These are phyloP conservation scores for Mucor ambiguus DNA, from an alignment of 371 early-diverging fungal genomes.

Conservation along the genomic window DNA sequence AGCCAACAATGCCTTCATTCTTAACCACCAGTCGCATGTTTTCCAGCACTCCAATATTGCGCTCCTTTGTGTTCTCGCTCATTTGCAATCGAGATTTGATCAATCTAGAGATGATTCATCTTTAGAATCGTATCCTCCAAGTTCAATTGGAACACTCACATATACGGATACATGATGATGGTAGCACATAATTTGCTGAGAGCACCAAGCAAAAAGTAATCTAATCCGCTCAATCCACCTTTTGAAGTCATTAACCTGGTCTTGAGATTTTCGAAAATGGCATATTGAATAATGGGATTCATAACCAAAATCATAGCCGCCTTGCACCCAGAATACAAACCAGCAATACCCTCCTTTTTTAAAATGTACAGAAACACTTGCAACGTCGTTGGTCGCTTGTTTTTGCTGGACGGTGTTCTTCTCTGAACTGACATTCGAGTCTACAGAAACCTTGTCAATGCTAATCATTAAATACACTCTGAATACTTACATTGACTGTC, in stretches of 20 bases:
- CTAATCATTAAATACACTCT: neutral
- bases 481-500: constrained; percentile 79
- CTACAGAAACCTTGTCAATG: constrained; percentile 24
- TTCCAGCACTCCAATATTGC: constrained; percentile 81
- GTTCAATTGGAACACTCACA: constrained; percentile 53
- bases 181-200: constrained; percentile 92
- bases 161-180: constrained; percentile 94
- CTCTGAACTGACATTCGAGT: constrained; percentile 60
- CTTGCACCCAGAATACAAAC: constrained; percentile 84
- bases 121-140: neutral
- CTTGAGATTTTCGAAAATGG: constrained; percentile 82
- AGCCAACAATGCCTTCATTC: constrained; percentile 74
- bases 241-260: constrained; percentile 62
- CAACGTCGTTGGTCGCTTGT: constrained; percentile 34
- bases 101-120: constrained; percentile 52
- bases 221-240: constrained; percentile 67
- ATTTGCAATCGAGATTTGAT: constrained; percentile 95
- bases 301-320: constrained; percentile 93
- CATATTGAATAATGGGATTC: constrained; percentile 97
- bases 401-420: constrained; percentile 46
- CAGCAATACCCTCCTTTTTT: constrained; percentile 80
- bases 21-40: constrained; percentile 85
- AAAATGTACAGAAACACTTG: constrained; percentile 68
- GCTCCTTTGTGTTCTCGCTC: constrained; percentile 71
- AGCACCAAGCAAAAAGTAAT: constrained; percentile 94